phyloP scores from a whole-genome alignment of 2,329 filamentous ascomycete genomes.

The Cladosporium cucumerinum region DNA sequence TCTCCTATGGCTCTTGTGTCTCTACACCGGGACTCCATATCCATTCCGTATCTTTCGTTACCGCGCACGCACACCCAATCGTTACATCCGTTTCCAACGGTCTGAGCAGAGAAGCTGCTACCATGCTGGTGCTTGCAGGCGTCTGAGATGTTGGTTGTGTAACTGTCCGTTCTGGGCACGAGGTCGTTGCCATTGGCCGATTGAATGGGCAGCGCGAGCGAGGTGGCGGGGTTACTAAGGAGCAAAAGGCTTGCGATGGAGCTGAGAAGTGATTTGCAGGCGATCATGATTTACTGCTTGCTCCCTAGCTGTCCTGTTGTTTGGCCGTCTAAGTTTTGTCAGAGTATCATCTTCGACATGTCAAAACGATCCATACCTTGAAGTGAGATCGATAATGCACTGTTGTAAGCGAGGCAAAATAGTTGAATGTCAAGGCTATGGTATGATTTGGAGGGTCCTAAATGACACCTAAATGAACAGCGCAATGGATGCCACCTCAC shows the following conservation, averaged over 20 bases:
- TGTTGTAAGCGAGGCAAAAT: no score
- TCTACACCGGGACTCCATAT: not conserved
- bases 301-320: not conserved
- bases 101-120: not conserved
- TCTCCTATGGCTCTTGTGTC: no score
- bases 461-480: no score
- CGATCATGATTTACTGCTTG: not conserved
- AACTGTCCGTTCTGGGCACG: not conserved
- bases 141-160: not conserved
- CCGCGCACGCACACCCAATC: not conserved
- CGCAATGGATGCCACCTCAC: no score
- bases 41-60: not conserved
- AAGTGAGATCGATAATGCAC: no score
- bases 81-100: not conserved
- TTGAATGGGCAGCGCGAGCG: not conserved
- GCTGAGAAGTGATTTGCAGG: not conserved
- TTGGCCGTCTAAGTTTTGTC: not conserved
- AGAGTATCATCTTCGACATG: not conserved
- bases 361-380: no score
- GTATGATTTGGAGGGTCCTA: no score
- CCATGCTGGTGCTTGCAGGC: not conserved
- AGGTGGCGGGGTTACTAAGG: not conserved
- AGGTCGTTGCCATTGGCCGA: not conserved
- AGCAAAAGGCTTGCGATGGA: not conserved
- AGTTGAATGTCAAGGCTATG: no score